Conservation (phyloP, 1,139 yeast species). For the Candida tetrigidarum region DNA sequence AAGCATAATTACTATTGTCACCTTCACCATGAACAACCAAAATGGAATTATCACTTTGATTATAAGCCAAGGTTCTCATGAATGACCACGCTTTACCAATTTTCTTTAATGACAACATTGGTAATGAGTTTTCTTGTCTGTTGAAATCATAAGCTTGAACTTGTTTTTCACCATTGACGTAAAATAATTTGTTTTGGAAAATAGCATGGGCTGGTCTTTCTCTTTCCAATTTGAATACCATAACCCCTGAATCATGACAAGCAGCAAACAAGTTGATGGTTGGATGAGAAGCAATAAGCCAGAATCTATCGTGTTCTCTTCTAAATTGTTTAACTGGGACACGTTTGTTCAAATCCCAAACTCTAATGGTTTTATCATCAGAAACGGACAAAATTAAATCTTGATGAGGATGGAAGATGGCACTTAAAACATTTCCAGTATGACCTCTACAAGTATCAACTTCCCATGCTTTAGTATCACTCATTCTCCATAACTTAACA, state of each 20-base stretch:
- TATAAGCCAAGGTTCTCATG: conserved; percentile 83
- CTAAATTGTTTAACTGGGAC: conserved; percentile 94
- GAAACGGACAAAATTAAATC: conserved; percentile 92
- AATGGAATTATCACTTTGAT: conserved; percentile 89
- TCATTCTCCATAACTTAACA: conserved; percentile 97
- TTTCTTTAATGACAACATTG: conserved; percentile 82
- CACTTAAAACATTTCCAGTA: conserved; percentile 88
- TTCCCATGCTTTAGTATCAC: conserved; percentile 98
- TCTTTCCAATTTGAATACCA: conserved; percentile 97
- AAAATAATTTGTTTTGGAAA: conserved; percentile 72
- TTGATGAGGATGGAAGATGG: conserved; percentile 91
- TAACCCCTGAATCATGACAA: conserved; percentile 96
- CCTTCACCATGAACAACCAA: conserved; percentile 81
- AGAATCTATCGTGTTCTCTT: conserved; percentile 93
- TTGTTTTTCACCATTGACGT: conserved; percentile 83
- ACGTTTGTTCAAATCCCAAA: conserved; percentile 96
- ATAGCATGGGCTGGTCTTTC: conserved; percentile 92
- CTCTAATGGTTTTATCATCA: conserved; percentile 96
- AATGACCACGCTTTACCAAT: conserved; percentile 88
- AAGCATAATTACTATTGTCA: conserved; percentile 65
- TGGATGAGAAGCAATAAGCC: conserved; percentile 93
- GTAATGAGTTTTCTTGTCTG: conserved; percentile 65
- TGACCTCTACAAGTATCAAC: conserved; percentile 99
- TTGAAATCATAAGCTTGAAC: conserved; percentile 78
- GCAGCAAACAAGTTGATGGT: conserved; percentile 91